These are phyloP conservation scores for Acanthamoeba castellanii DNA, from an alignment of 208 protist species.

Conservation along the genomic window DNA sequence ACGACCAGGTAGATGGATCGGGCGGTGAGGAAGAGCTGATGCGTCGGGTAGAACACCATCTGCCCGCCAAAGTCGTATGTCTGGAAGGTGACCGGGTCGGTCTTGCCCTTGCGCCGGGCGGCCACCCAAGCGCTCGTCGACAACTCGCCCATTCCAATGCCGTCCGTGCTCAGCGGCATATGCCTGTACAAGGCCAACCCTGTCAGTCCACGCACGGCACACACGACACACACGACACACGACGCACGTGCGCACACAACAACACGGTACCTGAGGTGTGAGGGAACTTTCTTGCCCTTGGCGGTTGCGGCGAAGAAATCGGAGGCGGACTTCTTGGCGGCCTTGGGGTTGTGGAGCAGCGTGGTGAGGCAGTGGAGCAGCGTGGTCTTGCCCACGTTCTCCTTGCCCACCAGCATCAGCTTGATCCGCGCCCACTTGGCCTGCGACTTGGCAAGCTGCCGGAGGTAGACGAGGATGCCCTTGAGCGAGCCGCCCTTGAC, in stretches of 20 bases:
- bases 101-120: background rate
- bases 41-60: constrained; percentile 67
- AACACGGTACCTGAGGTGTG: background rate
- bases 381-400: constrained; percentile 72
- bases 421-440: constrained; percentile 20
- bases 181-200: background rate
- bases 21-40: constrained; percentile 70
- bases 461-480: constrained; percentile 50
- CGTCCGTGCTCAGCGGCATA: background rate
- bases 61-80: constrained; percentile 72
- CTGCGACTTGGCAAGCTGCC: constrained; percentile 47
- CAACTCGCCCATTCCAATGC: background rate
- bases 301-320: constrained; percentile 14
- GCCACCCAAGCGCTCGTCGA: background rate
- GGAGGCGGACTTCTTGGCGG: constrained; percentile 3
- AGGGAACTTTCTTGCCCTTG: background rate
- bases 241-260: too few relatives aligned
- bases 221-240: too few relatives aligned
- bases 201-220: background rate
- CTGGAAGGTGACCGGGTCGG: background rate
- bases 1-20: constrained; percentile 71
- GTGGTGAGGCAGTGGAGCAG: constrained; percentile 27
- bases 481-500: constrained; percentile 68
- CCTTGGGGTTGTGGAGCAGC: background rate
- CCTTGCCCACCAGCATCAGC: constrained; percentile 60